Base-by-base conservation (phyloP, 2,329 filamentous ascomycete genomes). In the Pseudocercospora fuligena region DNA sequence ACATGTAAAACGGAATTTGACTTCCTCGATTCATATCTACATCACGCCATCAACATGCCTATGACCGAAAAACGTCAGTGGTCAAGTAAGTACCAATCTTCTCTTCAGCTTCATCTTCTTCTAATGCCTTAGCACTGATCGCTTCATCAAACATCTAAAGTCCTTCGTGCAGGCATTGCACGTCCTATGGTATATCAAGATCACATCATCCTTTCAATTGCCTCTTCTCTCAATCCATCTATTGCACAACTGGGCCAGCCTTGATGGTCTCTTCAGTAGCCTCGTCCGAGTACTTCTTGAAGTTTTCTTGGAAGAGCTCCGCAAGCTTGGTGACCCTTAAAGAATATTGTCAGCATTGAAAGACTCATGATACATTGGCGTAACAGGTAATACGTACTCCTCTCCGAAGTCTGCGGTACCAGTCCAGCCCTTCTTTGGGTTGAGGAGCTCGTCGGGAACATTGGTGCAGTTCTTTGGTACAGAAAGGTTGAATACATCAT, bases 401-500 rank as follows among this genome's bases (percentile, higher is more conserved):
- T 85, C 85, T 77, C 89, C 87, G 88, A 98, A 98, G 83, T 90
- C 90, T 16, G 92, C 89, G 60, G 86, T 84, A 56, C 92, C 91
- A 47, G 90, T 96, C 95, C 95, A 99, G 75, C 91, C 92, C 80
- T 90, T 94, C 82, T 90, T 89, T 72, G 95, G 95, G 88, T 99
- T 98, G 78, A 99, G 89, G 43, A 99, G 87, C 84, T 98, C 94
- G 67, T 88, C 86, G 60, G 95, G 95, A 8, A 99, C 95, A 78
- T 90, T 90, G 71, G 91, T 89, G 87, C 94, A 98, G 59, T 88
- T 84, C 85, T 91, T 97, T 80, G 95, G 95, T n/a, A 99, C 93
- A 78, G 91, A 88, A 66, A 99, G 90, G 87, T 97, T 97, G 90
- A 99, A 99, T 71, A 93, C 90, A 47, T 93, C 93, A 84, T 99